Percentiles rank a stretch among this genome's conserved stretches.
These are phyloP conservation scores for Blastobotrys elegans DNA, from an alignment of 1,139 yeast genomes.

Conservation along the genomic window DNA sequence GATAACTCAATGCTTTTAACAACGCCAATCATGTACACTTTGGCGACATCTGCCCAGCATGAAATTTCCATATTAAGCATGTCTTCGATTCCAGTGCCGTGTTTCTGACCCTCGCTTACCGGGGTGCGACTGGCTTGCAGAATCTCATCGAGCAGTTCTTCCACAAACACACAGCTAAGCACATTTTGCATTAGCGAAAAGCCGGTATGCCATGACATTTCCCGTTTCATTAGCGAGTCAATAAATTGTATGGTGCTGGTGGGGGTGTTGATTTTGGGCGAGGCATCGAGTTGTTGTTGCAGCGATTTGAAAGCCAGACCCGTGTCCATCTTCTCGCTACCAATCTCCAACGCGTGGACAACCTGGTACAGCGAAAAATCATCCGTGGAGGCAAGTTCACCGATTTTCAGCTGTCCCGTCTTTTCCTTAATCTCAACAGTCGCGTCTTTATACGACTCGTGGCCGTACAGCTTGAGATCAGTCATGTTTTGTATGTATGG, in stretches of 20 bases:
- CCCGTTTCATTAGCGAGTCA: conserved; percentile 32
- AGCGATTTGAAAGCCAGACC: conserved; percentile 33
- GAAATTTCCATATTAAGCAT: conserved; percentile 13
- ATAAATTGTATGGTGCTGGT: conserved; percentile 25
- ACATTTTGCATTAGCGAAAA: conserved; percentile 35
- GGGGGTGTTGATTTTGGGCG: conserved; percentile 25
- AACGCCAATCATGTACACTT: conserved; percentile 26
- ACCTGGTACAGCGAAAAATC: conserved; percentile 32
- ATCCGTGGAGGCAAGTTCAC: conserved; percentile 29
- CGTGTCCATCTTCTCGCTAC: conserved; percentile 37
- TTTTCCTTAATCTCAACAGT: conserved; percentile 25
- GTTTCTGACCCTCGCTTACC: conserved; percentile 1
- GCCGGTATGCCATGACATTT: conserved; percentile 38
- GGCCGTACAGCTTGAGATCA: conserved; percentile 21
- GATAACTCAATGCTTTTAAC: conserved; percentile 26
- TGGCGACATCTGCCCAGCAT: conserved; percentile 25
- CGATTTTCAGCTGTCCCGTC: conserved; percentile 24
- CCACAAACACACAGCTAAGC: conserved; percentile 34
- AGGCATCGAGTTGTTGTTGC: conserved; percentile 23
- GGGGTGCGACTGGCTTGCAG: conserved; percentile 9
- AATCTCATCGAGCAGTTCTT: conserved; percentile 26
- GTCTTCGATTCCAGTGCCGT: conserved; percentile 12
- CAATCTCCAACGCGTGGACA: conserved; percentile 38
- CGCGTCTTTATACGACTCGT: conserved; percentile 24
- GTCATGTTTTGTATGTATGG: neutral